A percentile compares a stretch with the other conserved stretches of the same genome.
phyloP scores from a whole-genome alignment of 805 yeast genomes.

The Sugiyamaella floridensis region DNA sequence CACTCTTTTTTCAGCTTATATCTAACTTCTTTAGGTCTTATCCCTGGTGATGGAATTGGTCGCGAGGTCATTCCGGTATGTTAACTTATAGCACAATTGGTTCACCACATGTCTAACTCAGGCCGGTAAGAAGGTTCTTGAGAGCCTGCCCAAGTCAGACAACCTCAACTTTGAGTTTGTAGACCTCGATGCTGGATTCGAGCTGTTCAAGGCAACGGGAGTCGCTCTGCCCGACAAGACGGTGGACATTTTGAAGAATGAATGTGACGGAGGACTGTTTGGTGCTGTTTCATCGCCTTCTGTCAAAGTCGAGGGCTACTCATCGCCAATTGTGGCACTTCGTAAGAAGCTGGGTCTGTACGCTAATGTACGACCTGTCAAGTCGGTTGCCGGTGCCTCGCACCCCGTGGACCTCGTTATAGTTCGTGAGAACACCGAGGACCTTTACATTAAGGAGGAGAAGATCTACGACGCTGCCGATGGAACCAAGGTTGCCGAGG shows the following conservation, averaged over 20 bases:
- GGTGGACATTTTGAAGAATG: slow-evolving; percentile 61
- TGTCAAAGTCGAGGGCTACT: slow-evolving; percentile 89
- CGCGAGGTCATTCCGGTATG: slow-evolving; percentile 80
- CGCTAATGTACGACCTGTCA: slow-evolving; percentile 97
- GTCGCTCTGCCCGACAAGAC: slow-evolving; percentile 93
- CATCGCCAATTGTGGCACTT: slow-evolving; percentile 97
- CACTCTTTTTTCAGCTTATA: too few relatives aligned
- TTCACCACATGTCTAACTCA: not conserved
- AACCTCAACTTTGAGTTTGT: slow-evolving; percentile 81
- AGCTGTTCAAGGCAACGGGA: slow-evolving; percentile 89
- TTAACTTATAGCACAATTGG: slow-evolving; percentile 4
- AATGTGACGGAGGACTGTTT: slow-evolving; percentile 95
- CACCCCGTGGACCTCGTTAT: slow-evolving; percentile 95
- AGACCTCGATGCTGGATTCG: slow-evolving; percentile 89
- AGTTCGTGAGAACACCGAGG: slow-evolving; percentile 98
- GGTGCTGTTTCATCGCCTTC: slow-evolving; percentile 96
- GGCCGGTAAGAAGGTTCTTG: slow-evolving; percentile 79
- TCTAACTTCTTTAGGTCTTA: slow-evolving; percentile 42
- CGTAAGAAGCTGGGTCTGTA: slow-evolving; percentile 90
- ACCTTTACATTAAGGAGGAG: slow-evolving; percentile 92
- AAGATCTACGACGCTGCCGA: slow-evolving; percentile 62
- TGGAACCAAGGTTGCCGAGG: slow-evolving; percentile 91
- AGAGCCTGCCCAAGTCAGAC: slow-evolving; percentile 61
- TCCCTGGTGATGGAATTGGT: slow-evolving; percentile 99
- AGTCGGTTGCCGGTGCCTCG: slow-evolving; percentile 78